Conservation (phyloP, 352 stramenopile genomes). For the Paralagenidium karlingii region DNA sequence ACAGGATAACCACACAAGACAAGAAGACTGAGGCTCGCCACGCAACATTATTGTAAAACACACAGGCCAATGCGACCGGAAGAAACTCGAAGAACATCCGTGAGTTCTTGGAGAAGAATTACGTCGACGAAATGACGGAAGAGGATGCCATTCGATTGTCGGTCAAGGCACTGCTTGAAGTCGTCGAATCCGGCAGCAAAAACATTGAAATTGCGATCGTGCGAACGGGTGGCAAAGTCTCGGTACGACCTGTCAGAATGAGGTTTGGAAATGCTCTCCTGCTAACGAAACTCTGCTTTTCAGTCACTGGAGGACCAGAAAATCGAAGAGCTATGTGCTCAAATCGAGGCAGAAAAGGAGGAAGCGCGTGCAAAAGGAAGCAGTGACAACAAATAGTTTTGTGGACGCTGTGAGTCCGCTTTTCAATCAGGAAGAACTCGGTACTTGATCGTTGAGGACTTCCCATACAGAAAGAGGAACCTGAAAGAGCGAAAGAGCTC, state of each 20-base stretch:
- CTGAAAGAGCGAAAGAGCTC: background rate
- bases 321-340: conserved; percentile 64
- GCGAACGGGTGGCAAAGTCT: conserved; percentile 44
- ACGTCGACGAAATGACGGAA: conserved; percentile 85
- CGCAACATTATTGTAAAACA: background rate
- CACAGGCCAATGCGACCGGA: conserved; percentile 90
- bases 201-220: conserved; percentile 99
- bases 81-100: conserved; percentile 96
- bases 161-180: conserved; percentile 94
- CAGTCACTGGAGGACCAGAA: conserved; percentile 63
- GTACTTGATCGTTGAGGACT: too few relatives aligned
- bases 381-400: conserved; percentile 65
- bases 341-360: conserved; percentile 80
- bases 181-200: conserved; percentile 97
- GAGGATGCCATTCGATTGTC: conserved; percentile 87
- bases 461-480: too few relatives aligned
- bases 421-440: background rate
- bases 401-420: background rate
- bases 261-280: background rate
- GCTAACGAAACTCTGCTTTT: too few relatives aligned
- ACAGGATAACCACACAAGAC: background rate
- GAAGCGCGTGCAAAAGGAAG: conserved; percentile 41
- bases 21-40: background rate
- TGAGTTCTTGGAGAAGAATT: conserved; percentile 99
- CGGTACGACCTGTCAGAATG: conserved; percentile 22